Conservation (phyloP, 805 yeast genomes). For the Saccharomycopsis sp. region DNA sequence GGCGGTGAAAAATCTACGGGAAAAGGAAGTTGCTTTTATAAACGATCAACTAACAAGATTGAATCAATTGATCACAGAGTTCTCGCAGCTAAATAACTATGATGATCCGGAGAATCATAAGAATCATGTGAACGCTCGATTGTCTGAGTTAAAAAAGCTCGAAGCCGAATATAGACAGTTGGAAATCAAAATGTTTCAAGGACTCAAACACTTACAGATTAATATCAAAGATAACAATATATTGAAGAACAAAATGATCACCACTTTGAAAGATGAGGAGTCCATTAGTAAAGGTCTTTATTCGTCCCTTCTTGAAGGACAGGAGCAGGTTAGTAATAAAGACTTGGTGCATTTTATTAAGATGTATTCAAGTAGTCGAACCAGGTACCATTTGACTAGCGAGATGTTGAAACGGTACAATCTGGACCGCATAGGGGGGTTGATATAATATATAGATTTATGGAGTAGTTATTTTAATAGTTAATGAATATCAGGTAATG, state of each 20-base stretch:
- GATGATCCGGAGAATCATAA: background rate
- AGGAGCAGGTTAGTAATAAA: background rate
- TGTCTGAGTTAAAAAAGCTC: conserved; percentile 1
- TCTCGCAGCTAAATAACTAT: conserved; percentile 6
- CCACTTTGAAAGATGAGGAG: conserved; percentile 5
- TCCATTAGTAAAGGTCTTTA: conserved; percentile 6
- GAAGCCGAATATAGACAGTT: conserved; percentile 6
- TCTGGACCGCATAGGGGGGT: conserved; percentile 17
- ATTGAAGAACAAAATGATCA: conserved; percentile 4
- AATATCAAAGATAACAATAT: conserved; percentile 14
- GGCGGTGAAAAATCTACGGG: background rate
- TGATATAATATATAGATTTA: conserved; percentile 1
- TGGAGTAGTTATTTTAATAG: no score
- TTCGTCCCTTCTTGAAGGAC: conserved; percentile 3
- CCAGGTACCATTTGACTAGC: conserved; percentile 3
- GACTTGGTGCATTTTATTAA: conserved; percentile 9
- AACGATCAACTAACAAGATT: conserved; percentile 7
- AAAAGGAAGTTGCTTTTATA: background rate
- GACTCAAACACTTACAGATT: conserved; percentile 7
- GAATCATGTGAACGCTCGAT: background rate
- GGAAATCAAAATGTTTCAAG: conserved; percentile 10
- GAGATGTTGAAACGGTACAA: conserved; percentile 11
- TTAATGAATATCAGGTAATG: no score
- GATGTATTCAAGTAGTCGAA: conserved; percentile 3
- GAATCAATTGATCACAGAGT: conserved; percentile 4